Base-by-base conservation (phyloP, 2,329 filamentous ascomycete genomes). In the Nemania bipapillata region DNA sequence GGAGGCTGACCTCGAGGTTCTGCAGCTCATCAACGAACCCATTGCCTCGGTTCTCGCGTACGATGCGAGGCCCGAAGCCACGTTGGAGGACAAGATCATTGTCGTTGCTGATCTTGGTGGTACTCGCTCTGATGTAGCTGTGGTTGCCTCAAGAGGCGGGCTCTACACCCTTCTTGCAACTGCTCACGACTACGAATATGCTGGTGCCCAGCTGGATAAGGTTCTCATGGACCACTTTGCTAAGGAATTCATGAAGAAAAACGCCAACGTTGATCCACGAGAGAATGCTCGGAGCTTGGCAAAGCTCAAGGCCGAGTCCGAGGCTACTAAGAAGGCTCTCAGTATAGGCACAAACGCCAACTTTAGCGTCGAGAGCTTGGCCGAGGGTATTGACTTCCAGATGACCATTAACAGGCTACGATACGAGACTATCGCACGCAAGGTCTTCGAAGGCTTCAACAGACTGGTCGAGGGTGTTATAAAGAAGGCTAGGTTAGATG, bases 181-280 rank as follows among this genome's bases (percentile, higher is more conserved):
- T 12, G 89, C 91, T 32, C 96, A 98, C 84, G 96, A 99, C 85
- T 97, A 97, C 83, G 94, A 98, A 78, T 92, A 95, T 74, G 90
- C 92, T 65, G 96, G 96, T 77, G 86, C 89, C 40, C 90, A 94
- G 73, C 86, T 99, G 65, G 96, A 99, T 84, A 88, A 96, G 80
- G 91, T 95, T 57, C 87, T 99, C 67, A 92, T 97, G 80, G 95
- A 99, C 80, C 91, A 97, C 86, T 97, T 98, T 76, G 92, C 95
- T 75, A 99, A 99, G 87, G 96, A 99, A 83, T 99, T 99, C 84
- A 88, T 96, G 78, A 98, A 99, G 89, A 97, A 97, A 87, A 89
- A 98, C 87, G 91, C 90, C 84, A 82, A 81, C 40, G 89, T 89
- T 66, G 96, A 98, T 81, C 96, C 96, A 24, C 89, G 94, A 74